phyloP scores from a whole-genome alignment of 148 eudicot species.

The Limonium bicolor region DNA sequence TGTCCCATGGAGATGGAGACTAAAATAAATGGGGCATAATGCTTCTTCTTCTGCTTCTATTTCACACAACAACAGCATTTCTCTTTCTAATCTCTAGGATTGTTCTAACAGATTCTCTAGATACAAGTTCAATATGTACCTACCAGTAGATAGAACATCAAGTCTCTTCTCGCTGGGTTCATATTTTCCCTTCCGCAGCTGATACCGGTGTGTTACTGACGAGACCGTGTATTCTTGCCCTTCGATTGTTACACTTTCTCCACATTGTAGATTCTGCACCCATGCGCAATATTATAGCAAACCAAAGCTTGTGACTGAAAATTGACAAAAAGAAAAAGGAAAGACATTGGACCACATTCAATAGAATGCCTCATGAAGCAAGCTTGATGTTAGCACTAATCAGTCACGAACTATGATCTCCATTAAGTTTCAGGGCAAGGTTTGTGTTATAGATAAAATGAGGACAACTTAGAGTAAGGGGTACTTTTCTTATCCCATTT shows the following conservation, averaged over 20 bases:
- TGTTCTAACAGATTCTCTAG: slow-evolving; percentile 54
- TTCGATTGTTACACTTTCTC: slow-evolving; percentile 88
- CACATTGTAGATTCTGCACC: slow-evolving; percentile 74
- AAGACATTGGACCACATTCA: not conserved
- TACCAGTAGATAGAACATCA: slow-evolving; percentile 75
- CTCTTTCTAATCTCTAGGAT: slow-evolving; percentile 47
- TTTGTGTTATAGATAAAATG: too few species aligned
- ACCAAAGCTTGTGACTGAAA: not conserved
- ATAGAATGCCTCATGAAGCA: not conserved
- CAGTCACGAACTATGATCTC: too few species aligned
- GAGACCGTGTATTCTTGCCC: slow-evolving; percentile 79
- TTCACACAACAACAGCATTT: too few species aligned
- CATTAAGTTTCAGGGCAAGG: too few species aligned
- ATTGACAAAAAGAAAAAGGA: not conserved
- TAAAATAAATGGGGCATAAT: too few species aligned
- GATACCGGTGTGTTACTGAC: slow-evolving; percentile 79
- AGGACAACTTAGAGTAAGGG: too few species aligned
- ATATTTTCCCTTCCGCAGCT: slow-evolving; percentile 79
- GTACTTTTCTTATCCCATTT: too few species aligned
- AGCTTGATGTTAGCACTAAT: not conserved
- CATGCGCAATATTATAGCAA: too few species aligned
- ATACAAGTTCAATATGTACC: slow-evolving; percentile 82
- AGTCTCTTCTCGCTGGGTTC: slow-evolving; percentile 89
- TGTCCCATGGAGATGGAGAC: too few species aligned
- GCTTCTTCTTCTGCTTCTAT: too few species aligned